Evolutionary conservation across 805 yeast species (phyloP).

Genomic region (Candida cerambycidarum): DNA sequence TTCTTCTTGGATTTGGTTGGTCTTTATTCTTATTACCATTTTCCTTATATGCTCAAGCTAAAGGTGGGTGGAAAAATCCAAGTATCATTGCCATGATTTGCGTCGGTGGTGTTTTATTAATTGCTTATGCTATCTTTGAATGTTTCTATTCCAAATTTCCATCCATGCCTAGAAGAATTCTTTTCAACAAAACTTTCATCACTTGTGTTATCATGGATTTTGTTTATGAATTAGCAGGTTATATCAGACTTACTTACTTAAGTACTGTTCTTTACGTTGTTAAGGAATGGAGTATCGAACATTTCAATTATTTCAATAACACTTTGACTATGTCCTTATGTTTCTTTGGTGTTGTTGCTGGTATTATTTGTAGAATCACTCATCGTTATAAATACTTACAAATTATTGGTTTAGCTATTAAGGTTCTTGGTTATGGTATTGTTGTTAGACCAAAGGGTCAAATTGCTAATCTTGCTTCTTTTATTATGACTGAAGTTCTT

Average conservation of each 20-base stretch:
- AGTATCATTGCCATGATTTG: constrained; percentile 44
- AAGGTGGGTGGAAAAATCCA: constrained; percentile 35
- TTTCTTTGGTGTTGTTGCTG: constrained; percentile 39
- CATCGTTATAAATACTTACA: constrained; percentile 39
- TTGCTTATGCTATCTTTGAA: constrained; percentile 36
- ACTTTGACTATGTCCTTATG: constrained; percentile 37
- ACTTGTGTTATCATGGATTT: constrained; percentile 33
- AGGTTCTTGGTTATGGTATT: constrained; percentile 31
- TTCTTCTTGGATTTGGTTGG: constrained; percentile 40
- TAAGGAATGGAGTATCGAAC: constrained; percentile 24
- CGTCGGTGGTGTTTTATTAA: constrained; percentile 37
- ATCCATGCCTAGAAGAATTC: constrained; percentile 31
- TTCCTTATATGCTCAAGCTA: constrained; percentile 33
- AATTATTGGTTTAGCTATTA: constrained; percentile 29
- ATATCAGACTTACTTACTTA: constrained; percentile 27
- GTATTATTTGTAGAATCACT: constrained; percentile 30
- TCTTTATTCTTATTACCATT: constrained; percentile 38
- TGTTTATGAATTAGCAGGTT: constrained; percentile 30
- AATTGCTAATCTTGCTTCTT: constrained; percentile 25
- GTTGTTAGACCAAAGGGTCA: constrained; percentile 18
- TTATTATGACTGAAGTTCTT: constrained; percentile 35
- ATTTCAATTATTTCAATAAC: constrained; percentile 41
- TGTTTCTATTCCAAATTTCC: constrained; percentile 7
- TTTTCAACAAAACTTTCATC: constrained; percentile 35
- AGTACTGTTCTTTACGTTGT: constrained; percentile 34